A percentile compares a stretch with the other conserved stretches of the same genome.
These are phyloP conservation scores for Knufia fluminis DNA, from an alignment of 2,329 filamentous ascomycete genomes.

Conservation along the genomic window DNA sequence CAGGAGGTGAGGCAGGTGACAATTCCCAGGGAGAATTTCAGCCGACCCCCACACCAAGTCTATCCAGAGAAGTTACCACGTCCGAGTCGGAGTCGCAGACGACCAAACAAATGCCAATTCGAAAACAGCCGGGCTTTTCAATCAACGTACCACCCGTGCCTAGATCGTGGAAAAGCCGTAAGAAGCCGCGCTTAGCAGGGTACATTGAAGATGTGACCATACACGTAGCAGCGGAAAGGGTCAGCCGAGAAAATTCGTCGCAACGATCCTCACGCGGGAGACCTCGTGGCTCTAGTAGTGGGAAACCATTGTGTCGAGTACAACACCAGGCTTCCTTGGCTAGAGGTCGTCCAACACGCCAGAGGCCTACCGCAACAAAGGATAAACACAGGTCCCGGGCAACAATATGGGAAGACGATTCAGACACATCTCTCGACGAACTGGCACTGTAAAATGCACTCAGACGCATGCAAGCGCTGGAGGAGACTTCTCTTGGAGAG, in stretches of 20 bases:
- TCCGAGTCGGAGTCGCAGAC: background rate
- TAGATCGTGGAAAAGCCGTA: background rate
- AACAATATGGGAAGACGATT: no score
- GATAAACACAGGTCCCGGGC: no score
- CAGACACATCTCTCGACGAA: no score
- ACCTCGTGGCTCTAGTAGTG: slow-evolving; percentile 3
- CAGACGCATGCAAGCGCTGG: no score
- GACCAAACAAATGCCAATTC: background rate
- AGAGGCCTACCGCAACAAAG: no score
- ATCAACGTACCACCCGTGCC: slow-evolving; percentile 1
- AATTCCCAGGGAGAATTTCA: background rate
- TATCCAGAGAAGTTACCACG: background rate
- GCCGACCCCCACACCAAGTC: background rate
- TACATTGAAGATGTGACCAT: background rate
- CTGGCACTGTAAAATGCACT: no score
- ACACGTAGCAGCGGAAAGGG: background rate
- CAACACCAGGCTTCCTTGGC: background rate
- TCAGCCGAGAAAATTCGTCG: background rate
- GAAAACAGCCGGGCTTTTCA: background rate
- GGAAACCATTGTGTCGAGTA: background rate
- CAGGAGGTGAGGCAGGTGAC: background rate
- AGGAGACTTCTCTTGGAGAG: no score
- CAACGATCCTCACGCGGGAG: background rate
- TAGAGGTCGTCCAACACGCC: no score
- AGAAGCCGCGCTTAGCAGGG: background rate